Evolutionary conservation across 345 rosid genomes (phyloP), one percentile per base, ranked within the genome.

Genomic region (Rubroshorea leprosula): DNA sequence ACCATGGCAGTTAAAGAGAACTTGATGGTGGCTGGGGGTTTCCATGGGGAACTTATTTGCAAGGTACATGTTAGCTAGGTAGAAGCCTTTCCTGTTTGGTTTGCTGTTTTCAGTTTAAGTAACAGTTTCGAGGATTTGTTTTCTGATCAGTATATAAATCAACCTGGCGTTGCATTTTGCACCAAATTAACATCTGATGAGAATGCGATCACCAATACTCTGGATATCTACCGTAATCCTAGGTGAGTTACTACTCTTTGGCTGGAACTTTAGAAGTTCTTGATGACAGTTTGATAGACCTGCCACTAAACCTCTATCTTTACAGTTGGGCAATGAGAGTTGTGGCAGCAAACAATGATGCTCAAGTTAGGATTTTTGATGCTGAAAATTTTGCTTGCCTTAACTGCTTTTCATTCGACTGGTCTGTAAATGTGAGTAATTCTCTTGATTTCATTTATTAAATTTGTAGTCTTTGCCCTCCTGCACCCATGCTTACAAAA

Each of bases 31-130:
- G 96, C 96, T 0, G 99, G 99, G 48, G 99, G 99, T 53, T 89
- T 85, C 64, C 90, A 89, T 24, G 99, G 99, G 48, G 96, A 93
- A 66, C 91, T 93, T 54, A 71, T 93, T 70, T 89, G 97, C 74
- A 93, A 85, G 97, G 99, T 87, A 65, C 8, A 15, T 5, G 26
- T n/a, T 23, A 44, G 23, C 23, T 4, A 11, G 23, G 24, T 35
- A 24, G 17, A 22, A 18, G 14, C 38, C 9, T 4, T 39, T 35
- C 9, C 9, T 25, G 17, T 51, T 38, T 23, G 10, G 24, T 41
- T 27, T 14, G 31, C 23, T 10, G 9, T 44, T 52, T 67, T 12
- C 20, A 14, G 2, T 49, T 51, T 17, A 18, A 8, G 19, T 29
- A 1, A 43, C 31, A 20, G 39, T 27, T 53, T 23, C 26, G 3